Evolutionary conservation across 441 rosid genomes (phyloP), one percentile per base, ranked within the genome.

Genomic region (Pelargonium cotyledonis): DNA sequence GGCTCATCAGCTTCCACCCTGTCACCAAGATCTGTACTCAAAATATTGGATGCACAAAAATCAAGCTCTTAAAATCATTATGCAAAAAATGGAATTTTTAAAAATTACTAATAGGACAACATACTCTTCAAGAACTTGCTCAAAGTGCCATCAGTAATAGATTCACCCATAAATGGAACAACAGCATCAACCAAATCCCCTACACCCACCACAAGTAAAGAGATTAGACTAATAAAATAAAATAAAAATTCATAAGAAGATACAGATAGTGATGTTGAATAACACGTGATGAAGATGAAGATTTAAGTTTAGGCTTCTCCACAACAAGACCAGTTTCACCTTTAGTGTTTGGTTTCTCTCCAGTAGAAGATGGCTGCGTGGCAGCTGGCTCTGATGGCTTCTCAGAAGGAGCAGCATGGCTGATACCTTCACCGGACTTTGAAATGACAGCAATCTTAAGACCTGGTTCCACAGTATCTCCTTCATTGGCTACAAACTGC

Each of bases 401-500:
- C 72, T 85, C 80, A 2, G 81, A 82, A 68, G 93, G 94, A 79
- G 90, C 87, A 71, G 84, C 96, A 82, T 86, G 92, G 72, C 89
- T 75, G 66, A 77, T 90, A 73, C 80, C 93, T 77, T 89, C 95
- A 0, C 81, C 92, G n/a, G 97, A 91, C 76, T 76, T 91, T 29
- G 95, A 94, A 74, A 94, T 91, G 69, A 86, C 80, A 80, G 98
- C 97, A 71, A 94, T 75, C 76, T 82, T 91, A 71, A 76, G 68
- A 67, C 98, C 97, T 0, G 98, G 98, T 77, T 89, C 97, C 65
- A 94, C 97, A 41, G 97, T 94, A 51, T 94, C 96, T n/a, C 98
- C 97, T 81, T 89, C 98, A 80, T 89, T 91, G 70, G 90, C 97
- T 53, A 89, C 79, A 77, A 80, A 70, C 90, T 88, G 79, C 73